Conservation (phyloP, 2,329 filamentous ascomycete species). For the Coniella lustricola region DNA sequence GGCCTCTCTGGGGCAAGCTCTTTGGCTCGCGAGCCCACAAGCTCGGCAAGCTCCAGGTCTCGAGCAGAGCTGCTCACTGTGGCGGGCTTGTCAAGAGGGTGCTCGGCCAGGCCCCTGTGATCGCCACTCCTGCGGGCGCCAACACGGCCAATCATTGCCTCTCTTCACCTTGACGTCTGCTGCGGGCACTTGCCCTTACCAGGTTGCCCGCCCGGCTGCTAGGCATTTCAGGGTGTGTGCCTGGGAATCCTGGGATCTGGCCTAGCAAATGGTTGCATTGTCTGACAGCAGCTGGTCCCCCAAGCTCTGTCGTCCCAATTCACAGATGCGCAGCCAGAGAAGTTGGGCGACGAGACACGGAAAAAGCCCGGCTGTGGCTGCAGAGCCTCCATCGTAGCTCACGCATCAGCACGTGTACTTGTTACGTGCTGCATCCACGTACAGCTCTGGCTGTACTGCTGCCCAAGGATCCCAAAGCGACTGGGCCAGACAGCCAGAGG, state of each 20-base stretch:
- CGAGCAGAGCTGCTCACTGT: background rate
- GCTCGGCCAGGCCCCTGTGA: constrained; percentile 1
- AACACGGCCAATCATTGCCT: constrained; percentile 20
- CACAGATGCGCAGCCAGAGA: background rate
- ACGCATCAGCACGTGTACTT: no score
- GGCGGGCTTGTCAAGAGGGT: background rate
- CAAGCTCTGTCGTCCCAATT: background rate
- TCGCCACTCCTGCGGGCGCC: constrained; percentile 10
- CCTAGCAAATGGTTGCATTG: constrained; percentile 6
- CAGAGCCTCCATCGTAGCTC: background rate
- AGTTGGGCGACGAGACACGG: background rate
- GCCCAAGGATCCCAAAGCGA: background rate
- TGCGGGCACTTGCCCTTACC: constrained; percentile 3
- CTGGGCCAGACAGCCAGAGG: background rate
- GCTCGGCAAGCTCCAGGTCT: no score
- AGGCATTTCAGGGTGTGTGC: background rate
- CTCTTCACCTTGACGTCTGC: background rate
- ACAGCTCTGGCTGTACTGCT: background rate
- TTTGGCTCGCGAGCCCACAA: no score
- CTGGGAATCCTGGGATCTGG: constrained; percentile 2
- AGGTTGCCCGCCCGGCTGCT: constrained; percentile 3
- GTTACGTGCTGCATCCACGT: background rate
- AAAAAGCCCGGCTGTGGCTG: background rate
- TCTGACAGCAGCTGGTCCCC: constrained; percentile 2
- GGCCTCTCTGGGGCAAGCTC: no score